Evolutionary conservation across 345 rosid species (phyloP).

Genomic region (Salix koriyanagi): DNA sequence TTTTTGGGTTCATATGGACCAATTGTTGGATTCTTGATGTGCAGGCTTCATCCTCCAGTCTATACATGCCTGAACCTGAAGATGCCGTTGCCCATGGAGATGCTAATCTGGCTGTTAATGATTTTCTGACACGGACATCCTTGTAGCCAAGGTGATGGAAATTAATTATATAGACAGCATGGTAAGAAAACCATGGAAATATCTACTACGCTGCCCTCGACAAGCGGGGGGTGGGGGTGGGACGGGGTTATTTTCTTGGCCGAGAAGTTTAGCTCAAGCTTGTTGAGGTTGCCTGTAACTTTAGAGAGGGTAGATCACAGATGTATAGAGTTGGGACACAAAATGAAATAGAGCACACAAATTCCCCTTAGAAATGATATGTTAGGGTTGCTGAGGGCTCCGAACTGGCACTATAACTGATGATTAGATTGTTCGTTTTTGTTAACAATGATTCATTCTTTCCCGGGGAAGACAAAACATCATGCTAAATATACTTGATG

Average conservation of each 20-base stretch:
- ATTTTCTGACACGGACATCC: constrained; percentile 64
- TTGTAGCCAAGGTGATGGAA: constrained; percentile 6
- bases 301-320: constrained; percentile 17
- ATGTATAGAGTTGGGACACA: constrained; percentile 18
- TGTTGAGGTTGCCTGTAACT: constrained; percentile 13
- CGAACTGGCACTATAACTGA: constrained; percentile 5
- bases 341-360: constrained; percentile 1
- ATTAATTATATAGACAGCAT: constrained; percentile 6
- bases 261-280: neutral
- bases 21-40: neutral
- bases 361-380: neutral
- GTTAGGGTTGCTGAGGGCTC: neutral
- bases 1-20: neutral
- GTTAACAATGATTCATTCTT: constrained; percentile 18
- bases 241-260: neutral
- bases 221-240: neutral
- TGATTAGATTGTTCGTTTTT: constrained; percentile 9
- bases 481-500: neutral
- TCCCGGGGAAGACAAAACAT: constrained; percentile 2
- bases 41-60: constrained; percentile 77
- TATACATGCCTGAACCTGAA: constrained; percentile 90
- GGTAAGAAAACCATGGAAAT: neutral
- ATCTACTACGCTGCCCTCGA: constrained; percentile 4
- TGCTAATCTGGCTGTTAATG: constrained; percentile 77
- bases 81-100: constrained; percentile 97